These are phyloP conservation scores for Petrea volubilis DNA, from an alignment of 257 asterid species.

Conservation along the genomic window DNA sequence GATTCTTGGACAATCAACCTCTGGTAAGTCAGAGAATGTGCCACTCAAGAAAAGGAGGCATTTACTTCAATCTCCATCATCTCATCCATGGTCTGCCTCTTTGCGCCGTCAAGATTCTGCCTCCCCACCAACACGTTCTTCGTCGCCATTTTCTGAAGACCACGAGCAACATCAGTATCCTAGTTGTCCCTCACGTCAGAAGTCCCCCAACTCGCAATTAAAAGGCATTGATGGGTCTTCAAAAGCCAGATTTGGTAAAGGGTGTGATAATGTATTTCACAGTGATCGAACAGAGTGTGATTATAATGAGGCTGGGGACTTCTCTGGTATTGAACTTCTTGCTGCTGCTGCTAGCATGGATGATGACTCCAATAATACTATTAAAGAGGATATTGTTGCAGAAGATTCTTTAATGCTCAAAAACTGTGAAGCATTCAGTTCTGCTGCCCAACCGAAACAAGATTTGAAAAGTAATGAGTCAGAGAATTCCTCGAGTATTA, in stretches of 20 bases:
- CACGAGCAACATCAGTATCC: constrained; percentile 34
- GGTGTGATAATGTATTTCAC: constrained; percentile 23
- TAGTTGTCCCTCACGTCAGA: constrained; percentile 41
- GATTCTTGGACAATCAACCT: constrained; percentile 34
- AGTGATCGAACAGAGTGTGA: constrained; percentile 28
- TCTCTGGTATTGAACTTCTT: constrained; percentile 84
- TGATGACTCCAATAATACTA: constrained; percentile 31
- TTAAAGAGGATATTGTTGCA: constrained; percentile 33
- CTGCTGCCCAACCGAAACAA: constrained; percentile 23
- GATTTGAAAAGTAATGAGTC: constrained; percentile 24
- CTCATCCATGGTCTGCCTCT: constrained; percentile 35
- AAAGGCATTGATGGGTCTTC: constrained; percentile 30
- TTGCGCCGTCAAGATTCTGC: constrained; percentile 28
- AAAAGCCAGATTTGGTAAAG: constrained; percentile 21
- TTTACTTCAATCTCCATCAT: constrained; percentile 44
- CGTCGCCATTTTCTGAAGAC: constrained; percentile 50
- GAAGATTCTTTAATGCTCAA: constrained; percentile 36
- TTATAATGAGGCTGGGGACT: constrained; percentile 46
- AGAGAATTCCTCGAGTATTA: constrained; percentile 24
- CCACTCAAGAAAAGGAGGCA: constrained; percentile 75
- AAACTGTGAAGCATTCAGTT: constrained; percentile 30
- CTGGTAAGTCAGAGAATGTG: constrained; percentile 46
- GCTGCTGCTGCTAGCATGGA: constrained; percentile 79
- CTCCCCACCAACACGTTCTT: constrained; percentile 34
- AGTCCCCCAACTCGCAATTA: constrained; percentile 30